Evolutionary conservation across 352 stramenopile species (phyloP).

Genomic region (Pythium apleroticum): DNA sequence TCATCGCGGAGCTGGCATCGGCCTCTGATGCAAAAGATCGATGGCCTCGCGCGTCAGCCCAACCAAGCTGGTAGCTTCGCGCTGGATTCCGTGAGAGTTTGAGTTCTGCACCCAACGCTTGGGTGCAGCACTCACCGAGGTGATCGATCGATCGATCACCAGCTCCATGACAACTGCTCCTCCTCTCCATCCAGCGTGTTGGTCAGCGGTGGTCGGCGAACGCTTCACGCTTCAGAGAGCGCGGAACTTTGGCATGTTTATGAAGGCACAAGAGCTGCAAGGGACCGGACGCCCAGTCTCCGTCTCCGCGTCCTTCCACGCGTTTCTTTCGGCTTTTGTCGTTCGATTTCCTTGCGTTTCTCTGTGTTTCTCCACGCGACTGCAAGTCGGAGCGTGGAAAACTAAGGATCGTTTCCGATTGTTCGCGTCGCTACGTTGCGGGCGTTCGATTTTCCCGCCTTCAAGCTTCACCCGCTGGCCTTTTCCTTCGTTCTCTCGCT

Average conservation of each 20-base stretch:
- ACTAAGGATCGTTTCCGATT: neutral
- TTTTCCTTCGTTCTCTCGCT: conserved; percentile 6
- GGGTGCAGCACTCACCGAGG: too few relatives aligned
- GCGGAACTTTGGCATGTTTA: neutral
- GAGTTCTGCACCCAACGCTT: neutral
- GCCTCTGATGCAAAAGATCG: neutral
- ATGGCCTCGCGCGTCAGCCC: too few relatives aligned
- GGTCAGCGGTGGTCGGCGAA: neutral
- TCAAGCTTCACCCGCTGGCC: neutral
- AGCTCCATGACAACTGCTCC: neutral
- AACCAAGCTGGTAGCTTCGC: too few relatives aligned
- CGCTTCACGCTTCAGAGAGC: neutral
- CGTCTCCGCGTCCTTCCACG: too few relatives aligned
- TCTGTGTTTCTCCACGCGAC: conserved; percentile 3
- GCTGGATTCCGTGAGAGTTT: neutral
- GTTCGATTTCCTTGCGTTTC: conserved; percentile 1
- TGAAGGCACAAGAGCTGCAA: neutral
- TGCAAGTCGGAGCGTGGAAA: neutral
- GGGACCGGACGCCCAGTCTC: neutral
- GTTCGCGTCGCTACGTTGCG: conserved; percentile 1
- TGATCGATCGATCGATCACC: neutral
- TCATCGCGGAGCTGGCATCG: too few relatives aligned
- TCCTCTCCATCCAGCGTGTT: neutral
- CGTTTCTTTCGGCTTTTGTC: neutral
- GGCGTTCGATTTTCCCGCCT: neutral